phyloP scores from a whole-genome alignment of 2,329 filamentous ascomycete species.

The Apiospora phragmitis region DNA sequence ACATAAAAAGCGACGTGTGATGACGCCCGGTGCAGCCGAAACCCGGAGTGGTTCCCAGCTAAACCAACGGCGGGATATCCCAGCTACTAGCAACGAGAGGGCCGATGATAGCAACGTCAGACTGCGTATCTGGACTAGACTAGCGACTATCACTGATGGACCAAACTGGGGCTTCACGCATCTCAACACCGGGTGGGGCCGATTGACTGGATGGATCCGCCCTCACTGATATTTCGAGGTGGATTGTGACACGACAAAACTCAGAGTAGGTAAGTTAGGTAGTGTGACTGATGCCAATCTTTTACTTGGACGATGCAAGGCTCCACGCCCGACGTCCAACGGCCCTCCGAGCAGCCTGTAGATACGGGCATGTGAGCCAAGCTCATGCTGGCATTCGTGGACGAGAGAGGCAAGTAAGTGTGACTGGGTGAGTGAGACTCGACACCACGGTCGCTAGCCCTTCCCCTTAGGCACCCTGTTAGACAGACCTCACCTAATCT shows the following conservation, averaged over 20 bases:
- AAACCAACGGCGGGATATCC: not conserved
- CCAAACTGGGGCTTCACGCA: not conserved
- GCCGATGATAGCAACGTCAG: constrained; percentile 6
- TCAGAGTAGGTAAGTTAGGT: not conserved
- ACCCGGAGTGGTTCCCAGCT: constrained; percentile 1
- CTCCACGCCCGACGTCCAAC: not conserved
- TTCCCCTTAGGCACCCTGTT: not conserved
- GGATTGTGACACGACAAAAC: constrained; percentile 6
- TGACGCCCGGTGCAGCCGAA: constrained; percentile 13
- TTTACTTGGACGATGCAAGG: not conserved
- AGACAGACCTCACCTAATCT: not conserved
- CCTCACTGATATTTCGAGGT: not conserved
- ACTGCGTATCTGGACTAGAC: not conserved
- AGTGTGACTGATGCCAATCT: constrained; percentile 5
- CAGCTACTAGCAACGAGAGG: not conserved
- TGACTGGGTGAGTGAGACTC: not conserved
- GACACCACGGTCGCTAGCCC: not conserved
- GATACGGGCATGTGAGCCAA: constrained; percentile 1
- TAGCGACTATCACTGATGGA: not conserved
- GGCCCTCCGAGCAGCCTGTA: not conserved
- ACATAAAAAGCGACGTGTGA: not conserved
- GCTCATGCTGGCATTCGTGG: not conserved
- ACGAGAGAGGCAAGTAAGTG: not conserved
- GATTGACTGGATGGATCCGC: not conserved
- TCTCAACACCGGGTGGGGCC: not conserved